Evolutionary conservation across 2,329 filamentous ascomycete species (phyloP).

Genomic region (Penicillium thymicola): DNA sequence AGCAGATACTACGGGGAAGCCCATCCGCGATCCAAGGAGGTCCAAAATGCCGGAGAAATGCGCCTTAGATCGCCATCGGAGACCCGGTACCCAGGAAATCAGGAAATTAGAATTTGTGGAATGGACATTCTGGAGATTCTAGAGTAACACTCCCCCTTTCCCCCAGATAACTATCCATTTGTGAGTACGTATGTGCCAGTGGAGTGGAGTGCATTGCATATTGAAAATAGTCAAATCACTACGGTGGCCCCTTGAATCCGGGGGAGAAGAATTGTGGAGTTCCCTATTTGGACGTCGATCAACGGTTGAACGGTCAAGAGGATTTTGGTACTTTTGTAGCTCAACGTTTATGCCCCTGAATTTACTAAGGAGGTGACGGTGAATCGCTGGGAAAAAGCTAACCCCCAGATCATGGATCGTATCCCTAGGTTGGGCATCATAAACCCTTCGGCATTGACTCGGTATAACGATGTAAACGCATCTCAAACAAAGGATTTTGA

Average conservation of each 20-base stretch:
- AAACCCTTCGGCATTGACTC: not conserved
- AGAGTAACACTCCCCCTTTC: slow-evolving; percentile 2
- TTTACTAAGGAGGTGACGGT: not conserved
- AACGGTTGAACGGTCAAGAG: not conserved
- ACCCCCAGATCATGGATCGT: not conserved
- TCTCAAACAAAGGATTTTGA: slow-evolving; percentile 3
- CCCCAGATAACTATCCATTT: not conserved
- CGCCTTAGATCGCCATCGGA: slow-evolving; percentile 1
- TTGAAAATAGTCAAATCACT: slow-evolving; percentile 7
- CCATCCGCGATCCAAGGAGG: not conserved
- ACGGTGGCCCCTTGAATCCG: slow-evolving; percentile 18
- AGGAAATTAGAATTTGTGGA: slow-evolving; percentile 2
- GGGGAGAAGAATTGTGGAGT: slow-evolving; percentile 13
- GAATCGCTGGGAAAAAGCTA: not conserved
- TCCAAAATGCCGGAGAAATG: not conserved
- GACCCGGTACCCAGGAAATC: slow-evolving; percentile 13
- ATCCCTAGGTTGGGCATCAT: not conserved
- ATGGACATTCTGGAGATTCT: slow-evolving; percentile 10
- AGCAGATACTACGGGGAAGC: not conserved
- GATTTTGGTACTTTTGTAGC: slow-evolving; percentile 5
- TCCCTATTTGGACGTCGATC: slow-evolving; percentile 5
- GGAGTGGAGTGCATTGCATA: slow-evolving; percentile 8
- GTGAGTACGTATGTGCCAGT: not conserved
- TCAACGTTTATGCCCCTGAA: slow-evolving; percentile 5
- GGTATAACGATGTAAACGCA: not conserved